Evolutionary conservation across 179 eudicot genomes (phyloP).

Genomic region (Beta lomatogona): DNA sequence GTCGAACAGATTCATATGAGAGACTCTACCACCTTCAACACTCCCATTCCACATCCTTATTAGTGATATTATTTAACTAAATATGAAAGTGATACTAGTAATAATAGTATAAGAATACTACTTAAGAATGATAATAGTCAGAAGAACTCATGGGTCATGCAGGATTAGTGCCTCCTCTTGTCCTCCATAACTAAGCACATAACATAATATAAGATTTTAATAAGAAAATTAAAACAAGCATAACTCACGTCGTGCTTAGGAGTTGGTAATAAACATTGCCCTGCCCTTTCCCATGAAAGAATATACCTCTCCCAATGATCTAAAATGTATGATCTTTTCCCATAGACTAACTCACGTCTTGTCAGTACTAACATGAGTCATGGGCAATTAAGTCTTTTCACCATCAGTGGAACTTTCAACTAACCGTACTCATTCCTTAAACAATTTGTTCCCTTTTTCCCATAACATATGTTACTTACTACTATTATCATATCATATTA

Average conservation of each 20-base stretch:
- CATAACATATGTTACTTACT: neutral
- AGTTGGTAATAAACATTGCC: constrained; percentile 2
- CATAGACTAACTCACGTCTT: neutral
- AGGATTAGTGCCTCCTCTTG: neutral
- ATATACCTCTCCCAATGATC: constrained; percentile 3
- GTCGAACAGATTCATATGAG: too few relatives aligned
- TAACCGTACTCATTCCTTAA: neutral
- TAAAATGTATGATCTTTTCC: neutral
- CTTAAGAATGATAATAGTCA: neutral
- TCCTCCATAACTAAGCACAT: constrained; percentile 19
- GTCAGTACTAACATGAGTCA: constrained; percentile 2
- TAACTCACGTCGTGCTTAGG: constrained; percentile 15
- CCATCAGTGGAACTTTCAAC: neutral
- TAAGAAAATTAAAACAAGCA: neutral
- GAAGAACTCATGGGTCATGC: constrained; percentile 23
- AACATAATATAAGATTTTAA: neutral
- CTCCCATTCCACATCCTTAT: neutral
- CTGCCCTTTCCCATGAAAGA: neutral
- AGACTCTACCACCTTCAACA: neutral
- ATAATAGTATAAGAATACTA: neutral
- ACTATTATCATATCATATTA: too few relatives aligned
- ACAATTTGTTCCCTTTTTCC: neutral
- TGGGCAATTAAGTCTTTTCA: neutral
- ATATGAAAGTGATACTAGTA: neutral
- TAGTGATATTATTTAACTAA: neutral